Evolutionary conservation across 176 grass and related monocot genomes (phyloP), one percentile per base, ranked within the genome.

Genomic region (Secale cereale): DNA sequence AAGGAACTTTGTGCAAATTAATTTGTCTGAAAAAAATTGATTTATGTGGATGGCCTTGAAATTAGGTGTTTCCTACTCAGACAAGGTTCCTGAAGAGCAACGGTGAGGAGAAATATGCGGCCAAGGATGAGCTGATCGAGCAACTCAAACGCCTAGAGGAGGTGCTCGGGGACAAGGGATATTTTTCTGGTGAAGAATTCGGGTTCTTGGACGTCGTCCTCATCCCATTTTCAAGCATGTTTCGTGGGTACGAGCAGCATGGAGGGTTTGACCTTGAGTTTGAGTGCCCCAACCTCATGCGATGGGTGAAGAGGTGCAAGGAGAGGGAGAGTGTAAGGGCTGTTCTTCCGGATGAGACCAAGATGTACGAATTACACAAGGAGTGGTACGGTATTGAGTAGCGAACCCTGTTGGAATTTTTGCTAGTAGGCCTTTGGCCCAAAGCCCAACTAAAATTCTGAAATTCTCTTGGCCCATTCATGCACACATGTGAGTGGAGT

Each of bases 351-450:
- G 71, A 87, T 2, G 79, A 71, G 1, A 20, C 22, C 0, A 20
- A 27, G 0, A 25, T 86, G 56, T 92, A 89, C 4, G 61, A 89
- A 19, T 33, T 93, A 5, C 66, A 91, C 54, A 84, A 77, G 84
- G 6, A 61, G 6, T 87, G 45, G 67, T 81, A 91, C 3, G 67
- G 68, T 1, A 85, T 81, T 1, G 59, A 88, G 33, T 91, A 41
- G 40, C 40, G 19, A 82, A 2, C 16, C 0, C 0, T n/a, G n/a
- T n/a, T n/a, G n/a, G n/a, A n/a, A n/a, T n/a, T n/a, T n/a, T n/a
- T n/a, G n/a, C n/a, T n/a, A n/a, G n/a, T n/a, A n/a, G n/a, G n/a
- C n/a, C n/a, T n/a, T n/a, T n/a, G n/a, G n/a, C n/a, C n/a, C n/a
- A n/a, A n/a, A n/a, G n/a, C n/a, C n/a, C n/a, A n/a, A n/a, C n/a